phyloP scores from a whole-genome alignment of 495 filamentous ascomycete species.

The Talaromyces nanjingensis region DNA sequence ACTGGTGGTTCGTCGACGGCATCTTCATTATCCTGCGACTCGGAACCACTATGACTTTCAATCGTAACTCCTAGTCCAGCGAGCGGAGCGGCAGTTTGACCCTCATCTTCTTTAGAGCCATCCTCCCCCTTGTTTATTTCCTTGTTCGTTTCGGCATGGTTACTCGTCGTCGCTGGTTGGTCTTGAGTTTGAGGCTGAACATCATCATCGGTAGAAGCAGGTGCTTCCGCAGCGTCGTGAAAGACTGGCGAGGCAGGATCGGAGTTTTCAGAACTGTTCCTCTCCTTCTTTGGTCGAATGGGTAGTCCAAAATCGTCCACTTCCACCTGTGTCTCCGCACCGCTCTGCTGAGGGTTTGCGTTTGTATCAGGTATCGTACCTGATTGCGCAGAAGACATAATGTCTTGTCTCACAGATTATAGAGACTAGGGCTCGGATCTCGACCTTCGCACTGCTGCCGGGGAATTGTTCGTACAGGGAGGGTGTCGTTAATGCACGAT shows the following conservation, averaged over 20 bases:
- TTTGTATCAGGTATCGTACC: slow-evolving; percentile 3
- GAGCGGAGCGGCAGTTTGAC: slow-evolving; percentile 6
- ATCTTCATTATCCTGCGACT: slow-evolving; percentile 5
- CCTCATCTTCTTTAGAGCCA: background rate
- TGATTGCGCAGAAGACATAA: background rate
- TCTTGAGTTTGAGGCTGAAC: background rate
- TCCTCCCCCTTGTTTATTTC: slow-evolving; percentile 6
- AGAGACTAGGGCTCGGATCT: background rate
- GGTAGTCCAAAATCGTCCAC: slow-evolving; percentile 43
- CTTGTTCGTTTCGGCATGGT: background rate
- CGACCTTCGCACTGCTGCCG: background rate
- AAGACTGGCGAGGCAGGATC: slow-evolving; percentile 14
- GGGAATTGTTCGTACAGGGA: background rate
- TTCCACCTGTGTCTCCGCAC: slow-evolving; percentile 8
- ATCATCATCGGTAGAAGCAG: background rate
- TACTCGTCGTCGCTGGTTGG: slow-evolving; percentile 10
- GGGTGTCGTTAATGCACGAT: background rate
- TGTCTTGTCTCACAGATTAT: background rate
- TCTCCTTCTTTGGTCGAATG: slow-evolving; percentile 25
- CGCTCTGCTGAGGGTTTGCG: background rate
- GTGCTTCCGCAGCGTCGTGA: slow-evolving; percentile 16
- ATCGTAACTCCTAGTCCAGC: slow-evolving; percentile 1
- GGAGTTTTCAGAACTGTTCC: slow-evolving; percentile 13
- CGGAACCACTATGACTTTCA: background rate
- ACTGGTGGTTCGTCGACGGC: slow-evolving; percentile 9